Percentiles rank a stretch among this genome's conserved stretches.
phyloP scores from a whole-genome alignment of 257 asterid species.

The Solanum virginianum region DNA sequence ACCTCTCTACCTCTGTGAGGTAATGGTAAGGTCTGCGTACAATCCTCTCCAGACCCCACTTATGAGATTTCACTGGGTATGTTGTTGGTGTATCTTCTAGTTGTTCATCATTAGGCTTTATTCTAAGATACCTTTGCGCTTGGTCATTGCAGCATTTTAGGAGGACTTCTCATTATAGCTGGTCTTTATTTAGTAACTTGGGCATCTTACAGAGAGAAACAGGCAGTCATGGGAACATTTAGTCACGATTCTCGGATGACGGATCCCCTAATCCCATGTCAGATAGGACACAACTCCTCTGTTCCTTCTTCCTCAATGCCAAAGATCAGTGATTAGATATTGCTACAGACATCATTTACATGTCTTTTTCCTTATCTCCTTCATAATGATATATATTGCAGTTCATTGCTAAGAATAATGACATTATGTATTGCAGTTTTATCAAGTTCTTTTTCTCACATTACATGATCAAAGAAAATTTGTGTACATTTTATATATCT shows the following conservation, averaged over 20 bases:
- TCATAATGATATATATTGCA: neutral
- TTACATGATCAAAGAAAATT: no score
- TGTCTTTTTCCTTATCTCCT: neutral
- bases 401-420: neutral
- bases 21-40: no score
- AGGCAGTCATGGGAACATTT: slow-evolving; percentile 12
- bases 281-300: slow-evolving; percentile 40
- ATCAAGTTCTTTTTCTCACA: neutral
- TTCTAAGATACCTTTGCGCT: neutral
- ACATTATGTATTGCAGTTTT: neutral
- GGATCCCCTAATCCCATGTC: slow-evolving; percentile 41
- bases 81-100: neutral
- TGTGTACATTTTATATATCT: no score
- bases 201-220: slow-evolving; percentile 64
- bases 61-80: no score
- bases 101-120: neutral
- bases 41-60: no score
- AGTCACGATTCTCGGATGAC: slow-evolving; percentile 24
- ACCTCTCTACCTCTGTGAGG: no score
- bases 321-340: slow-evolving; percentile 40
- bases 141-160: slow-evolving; percentile 50
- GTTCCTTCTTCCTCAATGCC: slow-evolving; percentile 41
- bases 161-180: slow-evolving; percentile 66
- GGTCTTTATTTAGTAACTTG: slow-evolving; percentile 88
- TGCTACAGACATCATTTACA: neutral